Conservation (phyloP, 2,329 filamentous ascomycete genomes). For the Myrmaecium sp. region DNA sequence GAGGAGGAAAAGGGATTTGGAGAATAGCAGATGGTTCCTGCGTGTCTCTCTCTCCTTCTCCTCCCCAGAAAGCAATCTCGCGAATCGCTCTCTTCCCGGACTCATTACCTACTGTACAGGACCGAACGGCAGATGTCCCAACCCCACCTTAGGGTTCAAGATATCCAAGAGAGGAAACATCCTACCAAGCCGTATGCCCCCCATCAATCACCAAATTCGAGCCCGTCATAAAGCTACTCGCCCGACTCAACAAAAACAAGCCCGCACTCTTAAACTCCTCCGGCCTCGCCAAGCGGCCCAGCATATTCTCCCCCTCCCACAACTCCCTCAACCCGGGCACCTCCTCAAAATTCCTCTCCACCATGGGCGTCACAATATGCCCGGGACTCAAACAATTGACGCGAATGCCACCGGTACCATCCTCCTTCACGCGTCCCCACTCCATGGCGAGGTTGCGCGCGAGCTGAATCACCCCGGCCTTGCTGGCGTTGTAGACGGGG, state of each 20-base stretch:
- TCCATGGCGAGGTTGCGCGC: conserved; percentile 52
- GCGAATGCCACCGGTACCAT: conserved; percentile 48
- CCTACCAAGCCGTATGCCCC: no score
- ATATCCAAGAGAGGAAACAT: no score
- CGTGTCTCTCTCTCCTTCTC: no score
- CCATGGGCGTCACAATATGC: conserved; percentile 69
- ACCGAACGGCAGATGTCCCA: no score
- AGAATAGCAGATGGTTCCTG: no score
- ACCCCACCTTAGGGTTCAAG: no score
- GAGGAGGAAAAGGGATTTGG: no score
- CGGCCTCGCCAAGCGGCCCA: conserved; percentile 28
- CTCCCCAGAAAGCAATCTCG: no score
- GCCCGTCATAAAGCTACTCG: conserved; percentile 22
- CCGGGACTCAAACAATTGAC: conserved; percentile 68
- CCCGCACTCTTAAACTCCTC: conserved; percentile 19
- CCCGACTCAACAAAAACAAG: conserved; percentile 17
- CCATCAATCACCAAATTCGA: no score
- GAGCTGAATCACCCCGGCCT: conserved; percentile 56
- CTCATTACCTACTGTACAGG: no score
- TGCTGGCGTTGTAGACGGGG: conserved; percentile 57
- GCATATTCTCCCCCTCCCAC: conserved; percentile 75
- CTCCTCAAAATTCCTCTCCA: conserved; percentile 57
- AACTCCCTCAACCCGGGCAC: conserved; percentile 43
- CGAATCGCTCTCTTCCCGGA: no score
- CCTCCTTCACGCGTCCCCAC: conserved; percentile 30